phyloP scores from a whole-genome alignment of 306 rosid genomes.

The Vigna unguiculata region DNA sequence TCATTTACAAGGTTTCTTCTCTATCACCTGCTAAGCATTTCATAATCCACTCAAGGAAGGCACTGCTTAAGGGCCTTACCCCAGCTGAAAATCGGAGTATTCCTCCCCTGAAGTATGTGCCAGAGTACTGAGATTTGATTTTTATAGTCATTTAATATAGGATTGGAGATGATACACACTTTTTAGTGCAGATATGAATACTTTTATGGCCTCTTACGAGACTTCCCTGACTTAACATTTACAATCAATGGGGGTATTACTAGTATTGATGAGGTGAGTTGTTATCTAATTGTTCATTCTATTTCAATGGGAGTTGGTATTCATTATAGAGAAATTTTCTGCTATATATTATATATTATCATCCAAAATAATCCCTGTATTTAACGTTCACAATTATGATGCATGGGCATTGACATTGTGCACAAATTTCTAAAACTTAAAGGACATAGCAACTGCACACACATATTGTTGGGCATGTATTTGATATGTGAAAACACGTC shows the following conservation, averaged over 20 bases:
- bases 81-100: constrained; percentile 97
- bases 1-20: constrained; percentile 94
- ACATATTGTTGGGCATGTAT: background rate
- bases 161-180: constrained; percentile 29
- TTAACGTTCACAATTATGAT: constrained; percentile 8
- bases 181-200: constrained; percentile 79
- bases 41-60: constrained; percentile 91
- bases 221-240: constrained; percentile 95
- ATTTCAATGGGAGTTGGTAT: constrained; percentile 29
- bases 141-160: constrained; percentile 33
- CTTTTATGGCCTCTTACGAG: constrained; percentile 89
- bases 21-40: constrained; percentile 91
- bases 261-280: constrained; percentile 82
- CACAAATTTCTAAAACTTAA: background rate
- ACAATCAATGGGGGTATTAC: constrained; percentile 96
- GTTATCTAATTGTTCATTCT: constrained; percentile 33
- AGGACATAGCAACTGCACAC: background rate
- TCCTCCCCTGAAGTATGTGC: constrained; percentile 90
- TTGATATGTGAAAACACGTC: background rate
- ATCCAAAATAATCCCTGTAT: background rate
- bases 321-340: constrained; percentile 7
- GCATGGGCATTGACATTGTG: background rate
- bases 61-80: constrained; percentile 89
- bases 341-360: background rate
- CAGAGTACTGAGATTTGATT: background rate